Percentiles rank a stretch among this genome's conserved stretches.
Evolutionary conservation across 2,329 filamentous ascomycete species (phyloP).

Genomic region (Sporothrix inflata): DNA sequence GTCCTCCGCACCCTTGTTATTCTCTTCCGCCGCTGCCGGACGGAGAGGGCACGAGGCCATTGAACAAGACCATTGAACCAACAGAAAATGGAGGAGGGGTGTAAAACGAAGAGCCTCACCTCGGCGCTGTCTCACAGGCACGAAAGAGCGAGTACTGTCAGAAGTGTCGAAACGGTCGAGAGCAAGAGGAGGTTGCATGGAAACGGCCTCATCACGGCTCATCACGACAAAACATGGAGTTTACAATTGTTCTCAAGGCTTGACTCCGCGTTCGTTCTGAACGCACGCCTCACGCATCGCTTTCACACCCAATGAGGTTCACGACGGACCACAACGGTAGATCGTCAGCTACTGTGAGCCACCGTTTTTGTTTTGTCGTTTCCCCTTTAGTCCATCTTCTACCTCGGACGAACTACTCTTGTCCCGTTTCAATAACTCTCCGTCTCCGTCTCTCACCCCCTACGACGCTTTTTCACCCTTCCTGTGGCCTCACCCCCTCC

Average conservation of each 20-base stretch:
- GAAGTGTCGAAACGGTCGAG: neutral
- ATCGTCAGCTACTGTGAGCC: neutral
- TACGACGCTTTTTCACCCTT: neutral
- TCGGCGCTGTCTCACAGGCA: neutral
- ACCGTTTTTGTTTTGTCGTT: conserved; percentile 11
- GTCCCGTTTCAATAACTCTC: neutral
- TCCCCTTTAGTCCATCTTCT: neutral
- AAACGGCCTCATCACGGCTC: neutral
- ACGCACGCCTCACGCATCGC: neutral
- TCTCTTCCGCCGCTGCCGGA: conserved; percentile 23
- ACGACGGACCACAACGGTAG: neutral
- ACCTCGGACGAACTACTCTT: conserved; percentile 13
- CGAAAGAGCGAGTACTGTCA: neutral
- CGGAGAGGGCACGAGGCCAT: conserved; percentile 15
- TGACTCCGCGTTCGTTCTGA: neutral
- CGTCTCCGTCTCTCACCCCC: neutral
- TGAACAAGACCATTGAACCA: neutral
- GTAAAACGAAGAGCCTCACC: neutral
- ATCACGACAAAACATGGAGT: neutral
- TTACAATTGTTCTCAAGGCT: neutral
- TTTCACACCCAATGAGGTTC: too few species aligned
- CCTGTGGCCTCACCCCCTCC: neutral
- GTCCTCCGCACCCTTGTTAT: neutral
- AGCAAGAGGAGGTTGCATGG: neutral
- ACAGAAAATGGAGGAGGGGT: conserved; percentile 1